Conservation (phyloP, 2,329 filamentous ascomycete genomes). For the Microsporum audouinii region DNA sequence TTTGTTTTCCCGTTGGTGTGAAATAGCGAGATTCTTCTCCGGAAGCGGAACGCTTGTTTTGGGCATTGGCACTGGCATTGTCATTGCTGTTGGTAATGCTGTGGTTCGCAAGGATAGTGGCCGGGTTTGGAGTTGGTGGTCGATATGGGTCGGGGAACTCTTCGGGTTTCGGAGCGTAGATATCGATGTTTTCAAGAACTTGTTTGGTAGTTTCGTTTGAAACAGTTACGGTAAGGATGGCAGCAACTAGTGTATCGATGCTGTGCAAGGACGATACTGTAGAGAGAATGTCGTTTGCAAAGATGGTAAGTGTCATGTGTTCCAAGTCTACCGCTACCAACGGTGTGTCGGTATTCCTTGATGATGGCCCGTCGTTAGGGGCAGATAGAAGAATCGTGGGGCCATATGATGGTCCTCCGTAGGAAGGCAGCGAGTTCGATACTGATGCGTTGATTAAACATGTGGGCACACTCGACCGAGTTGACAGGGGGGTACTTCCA, state of each 20-base stretch:
- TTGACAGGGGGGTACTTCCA: not conserved
- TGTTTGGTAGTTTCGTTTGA: slow-evolving; percentile 33
- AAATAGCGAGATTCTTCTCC: slow-evolving; percentile 9
- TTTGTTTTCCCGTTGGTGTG: slow-evolving; percentile 17
- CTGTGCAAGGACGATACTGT: slow-evolving; percentile 38
- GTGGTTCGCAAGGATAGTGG: not conserved
- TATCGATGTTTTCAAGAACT: slow-evolving; percentile 28
- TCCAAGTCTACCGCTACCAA: slow-evolving; percentile 35
- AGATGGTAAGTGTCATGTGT: slow-evolving; percentile 32
- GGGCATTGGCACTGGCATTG: not conserved
- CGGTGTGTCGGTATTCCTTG: slow-evolving; percentile 23
- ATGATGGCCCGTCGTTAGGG: slow-evolving; percentile 22
- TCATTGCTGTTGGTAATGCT: slow-evolving; percentile 11
- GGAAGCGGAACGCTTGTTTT: slow-evolving; percentile 10
- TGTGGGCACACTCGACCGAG: not conserved
- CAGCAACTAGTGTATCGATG: slow-evolving; percentile 37
- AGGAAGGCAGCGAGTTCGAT: slow-evolving; percentile 11
- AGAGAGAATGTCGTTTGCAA: slow-evolving; percentile 29
- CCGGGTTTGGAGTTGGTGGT: slow-evolving; percentile 7
- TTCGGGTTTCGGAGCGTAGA: slow-evolving; percentile 18
- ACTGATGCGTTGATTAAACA: slow-evolving; percentile 10
- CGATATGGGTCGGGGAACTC: slow-evolving; percentile 9
- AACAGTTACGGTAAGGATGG: slow-evolving; percentile 35
- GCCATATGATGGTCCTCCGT: slow-evolving; percentile 17
- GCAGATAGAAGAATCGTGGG: slow-evolving; percentile 31